Evolutionary conservation across 495 filamentous ascomycete genomes (phyloP).

Genomic region (Usnea hakonensis): DNA sequence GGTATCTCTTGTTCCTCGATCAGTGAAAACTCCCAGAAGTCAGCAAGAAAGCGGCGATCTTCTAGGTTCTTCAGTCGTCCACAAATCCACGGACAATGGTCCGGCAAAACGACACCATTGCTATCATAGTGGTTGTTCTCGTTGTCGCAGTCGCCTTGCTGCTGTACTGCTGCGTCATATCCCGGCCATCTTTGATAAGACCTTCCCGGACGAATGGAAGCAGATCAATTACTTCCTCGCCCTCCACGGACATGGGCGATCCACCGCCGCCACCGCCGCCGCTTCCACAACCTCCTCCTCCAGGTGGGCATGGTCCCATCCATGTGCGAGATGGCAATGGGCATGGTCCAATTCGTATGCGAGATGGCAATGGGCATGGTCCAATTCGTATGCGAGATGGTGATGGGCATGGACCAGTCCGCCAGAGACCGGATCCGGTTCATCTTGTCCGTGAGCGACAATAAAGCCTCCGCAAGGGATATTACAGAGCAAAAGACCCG

Average conservation of each 20-base stretch:
- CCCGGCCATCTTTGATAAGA: neutral
- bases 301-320: neutral
- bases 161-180: neutral
- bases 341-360: neutral
- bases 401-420: neutral
- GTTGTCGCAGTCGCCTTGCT: neutral
- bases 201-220: neutral
- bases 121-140: constrained; percentile 4
- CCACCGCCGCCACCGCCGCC: neutral
- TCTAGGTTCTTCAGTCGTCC: too few relatives aligned
- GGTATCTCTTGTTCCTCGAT: too few relatives aligned
- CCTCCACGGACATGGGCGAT: neutral
- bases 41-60: too few relatives aligned
- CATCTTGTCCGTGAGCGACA: neutral
- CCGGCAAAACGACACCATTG: neutral
- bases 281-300: neutral
- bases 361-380: neutral
- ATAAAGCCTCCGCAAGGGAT: neutral
- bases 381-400: too few relatives aligned
- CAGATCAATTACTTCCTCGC: neutral
- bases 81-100: too few relatives aligned
- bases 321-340: neutral
- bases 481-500: neutral
- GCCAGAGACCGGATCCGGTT: neutral
- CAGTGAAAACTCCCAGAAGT: too few relatives aligned